These are phyloP conservation scores for Sporothrix pseudoabietina DNA, from an alignment of 2,329 filamentous ascomycete species.

Conservation along the genomic window DNA sequence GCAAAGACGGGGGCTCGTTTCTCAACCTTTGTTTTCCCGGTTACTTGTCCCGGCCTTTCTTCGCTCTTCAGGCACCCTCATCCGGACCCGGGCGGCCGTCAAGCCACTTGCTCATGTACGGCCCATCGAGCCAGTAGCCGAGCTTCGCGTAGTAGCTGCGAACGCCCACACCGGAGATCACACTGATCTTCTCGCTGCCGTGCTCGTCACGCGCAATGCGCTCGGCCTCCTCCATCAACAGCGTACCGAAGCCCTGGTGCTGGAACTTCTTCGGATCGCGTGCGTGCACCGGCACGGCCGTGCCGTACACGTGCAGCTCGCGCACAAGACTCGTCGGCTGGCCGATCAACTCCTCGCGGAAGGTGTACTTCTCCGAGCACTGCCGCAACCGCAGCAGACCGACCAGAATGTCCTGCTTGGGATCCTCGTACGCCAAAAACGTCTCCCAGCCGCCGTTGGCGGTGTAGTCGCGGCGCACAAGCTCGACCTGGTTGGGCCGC, in stretches of 20 bases:
- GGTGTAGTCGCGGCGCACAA: conserved; percentile 88
- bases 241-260: conserved; percentile 93
- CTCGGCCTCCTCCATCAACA: conserved; percentile 98
- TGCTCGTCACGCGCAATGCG: conserved; percentile 93
- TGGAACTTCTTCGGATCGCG: conserved; percentile 96
- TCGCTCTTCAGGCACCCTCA: background rate
- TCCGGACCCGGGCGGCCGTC: conserved; percentile 49
- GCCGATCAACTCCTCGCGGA: conserved; percentile 78
- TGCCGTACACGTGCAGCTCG: conserved; percentile 95
- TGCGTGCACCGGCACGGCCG: conserved; percentile 94
- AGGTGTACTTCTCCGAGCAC: conserved; percentile 89
- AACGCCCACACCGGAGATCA: conserved; percentile 97
- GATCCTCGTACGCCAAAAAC: conserved; percentile 96
- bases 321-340: conserved; percentile 91
- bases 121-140: conserved; percentile 91
- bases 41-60: too few relatives aligned
- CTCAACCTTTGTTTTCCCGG: too few relatives aligned
- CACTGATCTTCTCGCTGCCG: conserved; percentile 88
- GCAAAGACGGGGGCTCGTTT: background rate
- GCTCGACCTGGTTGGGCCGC: conserved; percentile 90
- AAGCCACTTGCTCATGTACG: conserved; percentile 73
- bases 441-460: conserved; percentile 99
- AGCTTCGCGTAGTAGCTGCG: conserved; percentile 92
- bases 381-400: conserved; percentile 85
- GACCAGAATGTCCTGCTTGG: conserved; percentile 97